Conservation (phyloP, 1,284 basidiomycete genomes). For the Stereum hirsutum region DNA sequence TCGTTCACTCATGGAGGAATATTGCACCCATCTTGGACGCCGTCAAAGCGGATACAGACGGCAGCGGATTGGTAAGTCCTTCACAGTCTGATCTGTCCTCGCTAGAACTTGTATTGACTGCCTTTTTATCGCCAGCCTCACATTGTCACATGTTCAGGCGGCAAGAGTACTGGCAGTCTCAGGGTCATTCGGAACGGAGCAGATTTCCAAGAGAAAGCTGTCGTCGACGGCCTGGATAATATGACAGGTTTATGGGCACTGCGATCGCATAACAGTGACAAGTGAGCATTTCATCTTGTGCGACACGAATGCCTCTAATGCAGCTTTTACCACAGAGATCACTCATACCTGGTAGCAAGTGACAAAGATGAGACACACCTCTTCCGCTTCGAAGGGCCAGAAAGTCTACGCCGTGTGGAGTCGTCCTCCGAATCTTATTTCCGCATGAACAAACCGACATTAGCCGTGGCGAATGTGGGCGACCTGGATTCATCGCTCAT, state of each 20-base stretch:
- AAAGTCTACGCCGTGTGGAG: conserved; percentile 29
- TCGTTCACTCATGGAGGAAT: conserved; percentile 66
- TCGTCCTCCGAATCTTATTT: conserved; percentile 33
- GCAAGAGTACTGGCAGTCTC: conserved; percentile 72
- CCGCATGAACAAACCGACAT: conserved; percentile 40
- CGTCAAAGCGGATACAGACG: conserved; percentile 65
- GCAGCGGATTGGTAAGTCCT: conserved; percentile 59
- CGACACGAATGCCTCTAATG: no score
- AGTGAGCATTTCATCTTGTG: no score
- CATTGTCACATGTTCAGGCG: conserved; percentile 87
- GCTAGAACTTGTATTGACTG: conserved; percentile 1
- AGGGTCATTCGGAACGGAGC: conserved; percentile 83
- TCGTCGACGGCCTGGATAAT: conserved; percentile 49
- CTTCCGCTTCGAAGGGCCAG: conserved; percentile 36
- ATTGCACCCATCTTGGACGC: conserved; percentile 89
- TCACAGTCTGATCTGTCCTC: not conserved
- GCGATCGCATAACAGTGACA: conserved; percentile 34
- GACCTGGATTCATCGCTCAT: conserved; percentile 40
- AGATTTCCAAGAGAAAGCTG: conserved; percentile 63
- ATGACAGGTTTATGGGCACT: conserved; percentile 63
- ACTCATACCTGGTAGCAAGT: conserved; percentile 51
- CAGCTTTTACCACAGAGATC: conserved; percentile 24
- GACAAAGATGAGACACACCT: no score
- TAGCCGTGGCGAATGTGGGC: conserved; percentile 55
- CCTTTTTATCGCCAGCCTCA: conserved; percentile 37